phyloP scores from a whole-genome alignment of 2,329 filamentous ascomycete species.

The Diplocarpon mali region DNA sequence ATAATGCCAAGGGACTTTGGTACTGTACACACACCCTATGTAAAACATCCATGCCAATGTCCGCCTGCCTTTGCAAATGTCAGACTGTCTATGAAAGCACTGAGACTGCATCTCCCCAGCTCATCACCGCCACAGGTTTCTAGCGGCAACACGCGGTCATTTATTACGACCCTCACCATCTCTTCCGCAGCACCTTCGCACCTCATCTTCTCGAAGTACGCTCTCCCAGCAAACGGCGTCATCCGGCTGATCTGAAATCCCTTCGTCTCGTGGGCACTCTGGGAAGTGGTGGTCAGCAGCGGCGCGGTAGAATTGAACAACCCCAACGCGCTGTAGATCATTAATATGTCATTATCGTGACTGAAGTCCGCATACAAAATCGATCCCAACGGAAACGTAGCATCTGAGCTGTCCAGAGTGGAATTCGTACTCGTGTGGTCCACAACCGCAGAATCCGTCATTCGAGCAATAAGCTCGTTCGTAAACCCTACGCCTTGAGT shows the following conservation, averaged over 20 bases:
- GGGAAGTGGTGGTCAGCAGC: slow-evolving; percentile 39
- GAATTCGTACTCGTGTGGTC: slow-evolving; percentile 68
- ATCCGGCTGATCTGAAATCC: slow-evolving; percentile 70
- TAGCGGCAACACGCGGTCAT: slow-evolving; percentile 69
- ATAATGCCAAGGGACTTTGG: too few species aligned
- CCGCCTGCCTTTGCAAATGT: slow-evolving; percentile 64
- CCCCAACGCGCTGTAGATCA: slow-evolving; percentile 65
- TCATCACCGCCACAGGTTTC: slow-evolving; percentile 58
- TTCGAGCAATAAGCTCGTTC: slow-evolving; percentile 75
- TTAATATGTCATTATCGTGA: slow-evolving; percentile 81
- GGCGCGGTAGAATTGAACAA: slow-evolving; percentile 57
- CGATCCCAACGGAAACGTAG: slow-evolving; percentile 60
- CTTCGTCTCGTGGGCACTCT: slow-evolving; percentile 40
- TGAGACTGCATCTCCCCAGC: slow-evolving; percentile 59
- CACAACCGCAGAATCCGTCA: slow-evolving; percentile 56
- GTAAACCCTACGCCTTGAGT: slow-evolving; percentile 81
- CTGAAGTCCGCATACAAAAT: slow-evolving; percentile 80
- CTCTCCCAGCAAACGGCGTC: slow-evolving; percentile 69
- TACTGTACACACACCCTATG: slow-evolving; percentile 5
- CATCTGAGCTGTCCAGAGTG: slow-evolving; percentile 56
- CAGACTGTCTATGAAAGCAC: slow-evolving; percentile 62
- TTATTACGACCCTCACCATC: slow-evolving; percentile 68
- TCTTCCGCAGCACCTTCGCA: slow-evolving; percentile 53
- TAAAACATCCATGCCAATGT: slow-evolving; percentile 57
- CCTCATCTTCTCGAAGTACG: slow-evolving; percentile 80